Base-by-base conservation (phyloP, 2,329 filamentous ascomycete genomes). In the Blastomyces silverae region DNA sequence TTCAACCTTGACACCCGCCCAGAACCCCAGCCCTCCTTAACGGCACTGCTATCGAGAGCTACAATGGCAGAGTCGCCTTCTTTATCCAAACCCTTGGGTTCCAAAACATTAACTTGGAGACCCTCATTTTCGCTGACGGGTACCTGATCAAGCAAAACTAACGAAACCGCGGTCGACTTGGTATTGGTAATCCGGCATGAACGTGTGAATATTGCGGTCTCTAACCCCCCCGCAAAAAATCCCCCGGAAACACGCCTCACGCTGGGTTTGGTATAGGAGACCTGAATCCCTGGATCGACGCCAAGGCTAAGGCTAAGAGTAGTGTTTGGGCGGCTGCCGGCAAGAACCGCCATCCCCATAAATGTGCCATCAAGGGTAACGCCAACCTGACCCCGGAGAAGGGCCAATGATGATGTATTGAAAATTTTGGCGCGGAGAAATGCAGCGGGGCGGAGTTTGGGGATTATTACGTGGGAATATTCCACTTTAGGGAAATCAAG, bases 1-100 rank as follows among this genome's bases (percentile, higher is more conserved):
- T 85, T 85, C 72, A 81, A 83, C 62, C 87, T 70, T n/a, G 69
- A 74, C 0, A 83, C 84, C 1, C 75, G 76, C 2, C 84, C 85
- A 64, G 73, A 80, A 3, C 85, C 86, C 83, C 84, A 87, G 20
- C 72, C 50, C 37, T 62, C 61, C 25, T 61, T 66, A 15, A 46
- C 39, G 37, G n/a, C 55, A 58, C 39, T 66, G 25, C 65, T 65
- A 68, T 65, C 69, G 1, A 60, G 42, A 25, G 31, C 58, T 7
- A 68, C 39, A 56, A 50, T 64, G 7, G 61, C 64, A 53, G 61
- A 68, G 62, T 71, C 70, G 5, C 70, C 72, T 61, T 74, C 70
- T 56, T 70, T 70, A 2, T 69, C 68, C 58, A 76, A 59, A 3
- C 70, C 71, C 62, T 64, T 69, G 0, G 73, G 74, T 64, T 72